A percentile compares a stretch with the other conserved stretches of the same genome.
phyloP scores from a whole-genome alignment of 1,139 yeast species.

The Suhomyces bokatorum region DNA sequence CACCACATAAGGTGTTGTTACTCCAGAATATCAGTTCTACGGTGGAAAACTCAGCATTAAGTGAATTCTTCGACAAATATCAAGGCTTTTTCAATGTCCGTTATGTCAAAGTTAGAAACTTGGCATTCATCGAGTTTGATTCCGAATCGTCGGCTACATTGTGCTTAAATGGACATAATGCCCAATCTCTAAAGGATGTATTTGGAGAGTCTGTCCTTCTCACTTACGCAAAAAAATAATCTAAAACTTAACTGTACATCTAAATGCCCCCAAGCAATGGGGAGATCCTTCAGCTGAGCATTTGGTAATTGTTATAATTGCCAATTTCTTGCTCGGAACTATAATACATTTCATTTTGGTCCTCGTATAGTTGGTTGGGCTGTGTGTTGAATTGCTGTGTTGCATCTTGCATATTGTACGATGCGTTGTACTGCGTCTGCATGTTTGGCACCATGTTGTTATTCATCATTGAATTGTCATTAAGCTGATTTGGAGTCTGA shows the following conservation, averaged over 20 bases:
- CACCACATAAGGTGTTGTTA: constrained; percentile 71
- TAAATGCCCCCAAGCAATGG: neutral
- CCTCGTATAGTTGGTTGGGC: neutral
- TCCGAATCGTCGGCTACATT: constrained; percentile 37
- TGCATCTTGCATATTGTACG: neutral
- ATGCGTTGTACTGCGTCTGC: neutral
- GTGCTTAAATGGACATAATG: constrained; percentile 22
- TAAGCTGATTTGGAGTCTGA: neutral
- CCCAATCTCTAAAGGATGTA: constrained; percentile 11
- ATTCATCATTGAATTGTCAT: neutral
- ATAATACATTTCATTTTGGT: constrained; percentile 7
- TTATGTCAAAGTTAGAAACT: constrained; percentile 61
- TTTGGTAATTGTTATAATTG: constrained; percentile 12
- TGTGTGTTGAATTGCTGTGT: neutral
- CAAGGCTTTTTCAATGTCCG: constrained; percentile 68
- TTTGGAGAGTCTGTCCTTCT: constrained; percentile 30
- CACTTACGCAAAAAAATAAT: constrained; percentile 39
- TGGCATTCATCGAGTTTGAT: constrained; percentile 82
- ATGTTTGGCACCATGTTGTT: neutral
- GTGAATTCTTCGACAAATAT: constrained; percentile 45
- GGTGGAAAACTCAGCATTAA: constrained; percentile 35
- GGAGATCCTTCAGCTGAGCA: constrained; percentile 8
- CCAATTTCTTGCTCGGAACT: constrained; percentile 13
- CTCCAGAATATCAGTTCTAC: constrained; percentile 57
- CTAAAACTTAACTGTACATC: neutral